A percentile compares a stretch with the other conserved stretches of the same genome.
These are phyloP conservation scores for Yueomyces sp. DNA, from an alignment of 805 yeast species.

Conservation along the genomic window DNA sequence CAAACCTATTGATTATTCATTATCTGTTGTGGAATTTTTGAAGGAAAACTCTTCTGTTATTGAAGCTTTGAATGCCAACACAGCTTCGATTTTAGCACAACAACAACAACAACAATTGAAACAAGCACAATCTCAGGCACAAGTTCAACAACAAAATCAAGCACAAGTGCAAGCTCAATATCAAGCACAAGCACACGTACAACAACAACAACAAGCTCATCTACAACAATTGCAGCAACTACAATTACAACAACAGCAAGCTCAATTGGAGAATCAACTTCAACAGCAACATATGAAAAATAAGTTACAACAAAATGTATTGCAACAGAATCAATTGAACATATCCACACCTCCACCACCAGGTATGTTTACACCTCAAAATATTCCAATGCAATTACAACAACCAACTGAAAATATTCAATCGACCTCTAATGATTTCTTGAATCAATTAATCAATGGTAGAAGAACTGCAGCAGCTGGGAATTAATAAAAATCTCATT, in stretches of 20 bases:
- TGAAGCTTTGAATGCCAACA: conserved; percentile 14
- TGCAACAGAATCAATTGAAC: conserved; percentile 3
- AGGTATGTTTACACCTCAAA: conserved; percentile 5
- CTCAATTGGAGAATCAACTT: conserved; percentile 9
- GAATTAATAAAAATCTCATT: conserved; percentile 3
- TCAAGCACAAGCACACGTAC: conserved; percentile 10
- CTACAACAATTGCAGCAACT: conserved; percentile 16
- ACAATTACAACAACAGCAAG: conserved; percentile 3
- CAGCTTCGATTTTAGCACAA: conserved; percentile 5
- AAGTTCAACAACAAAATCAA: conserved; percentile 9
- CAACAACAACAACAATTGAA: conserved; percentile 15
- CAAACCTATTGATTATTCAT: conserved; percentile 22
- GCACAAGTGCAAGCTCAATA: conserved; percentile 20
- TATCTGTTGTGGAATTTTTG: conserved; percentile 20
- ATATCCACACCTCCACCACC: conserved; percentile 9
- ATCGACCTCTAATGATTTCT: conserved; percentile 41
- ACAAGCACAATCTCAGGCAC: conserved; percentile 5
- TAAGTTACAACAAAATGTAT: conserved; percentile 1
- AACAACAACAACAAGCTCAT: conserved; percentile 9
- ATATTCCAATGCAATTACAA: conserved; percentile 4
- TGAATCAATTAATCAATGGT: conserved; percentile 77
- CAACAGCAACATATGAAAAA: conserved; percentile 6
- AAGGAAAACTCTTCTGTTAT: conserved; percentile 13
- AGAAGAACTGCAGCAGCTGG: conserved; percentile 33
- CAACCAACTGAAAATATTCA: conserved; percentile 6